phyloP scores from a whole-genome alignment of 352 stramenopile genomes.

The Pythium scleroteichum region DNA sequence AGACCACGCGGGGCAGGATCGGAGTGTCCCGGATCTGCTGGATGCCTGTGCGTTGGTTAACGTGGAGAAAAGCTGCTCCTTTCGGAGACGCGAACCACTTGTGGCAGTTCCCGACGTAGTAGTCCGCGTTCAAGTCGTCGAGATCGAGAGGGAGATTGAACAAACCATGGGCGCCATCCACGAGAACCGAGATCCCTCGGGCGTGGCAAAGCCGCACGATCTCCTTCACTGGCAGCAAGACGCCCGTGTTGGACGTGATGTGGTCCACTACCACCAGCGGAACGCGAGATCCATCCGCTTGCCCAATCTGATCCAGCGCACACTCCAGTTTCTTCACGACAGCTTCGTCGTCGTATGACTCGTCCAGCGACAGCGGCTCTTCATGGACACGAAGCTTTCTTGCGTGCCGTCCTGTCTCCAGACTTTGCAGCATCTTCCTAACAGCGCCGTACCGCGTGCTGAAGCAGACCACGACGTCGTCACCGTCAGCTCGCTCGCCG shows the following conservation, averaged over 20 bases:
- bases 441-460: slow-evolving; percentile 91
- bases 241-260: slow-evolving; percentile 93
- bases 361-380: slow-evolving; percentile 59
- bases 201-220: slow-evolving; percentile 70
- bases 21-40: slow-evolving; percentile 9
- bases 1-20: slow-evolving; percentile 85
- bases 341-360: slow-evolving; percentile 57
- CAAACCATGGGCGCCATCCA: slow-evolving; percentile 93
- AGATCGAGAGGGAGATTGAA: slow-evolving; percentile 83
- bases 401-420: slow-evolving; percentile 23
- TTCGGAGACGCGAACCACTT: slow-evolving; percentile 93
- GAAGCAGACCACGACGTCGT: slow-evolving; percentile 65
- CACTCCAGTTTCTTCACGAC: slow-evolving; percentile 43
- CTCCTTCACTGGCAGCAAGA: slow-evolving; percentile 81
- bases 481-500: neutral
- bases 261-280: slow-evolving; percentile 90
- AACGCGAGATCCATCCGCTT: slow-evolving; percentile 35
- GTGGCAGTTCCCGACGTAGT: slow-evolving; percentile 94
- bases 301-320: slow-evolving; percentile 30
- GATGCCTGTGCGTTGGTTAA: slow-evolving; percentile 41
- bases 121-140: slow-evolving; percentile 73
- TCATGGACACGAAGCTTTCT: slow-evolving; percentile 45
- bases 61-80: slow-evolving; percentile 88
- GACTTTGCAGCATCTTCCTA: slow-evolving; percentile 87
- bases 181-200: slow-evolving; percentile 60